Base-by-base conservation (phyloP, 1,284 basidiomycete species). In the Puccinia hordei region DNA sequence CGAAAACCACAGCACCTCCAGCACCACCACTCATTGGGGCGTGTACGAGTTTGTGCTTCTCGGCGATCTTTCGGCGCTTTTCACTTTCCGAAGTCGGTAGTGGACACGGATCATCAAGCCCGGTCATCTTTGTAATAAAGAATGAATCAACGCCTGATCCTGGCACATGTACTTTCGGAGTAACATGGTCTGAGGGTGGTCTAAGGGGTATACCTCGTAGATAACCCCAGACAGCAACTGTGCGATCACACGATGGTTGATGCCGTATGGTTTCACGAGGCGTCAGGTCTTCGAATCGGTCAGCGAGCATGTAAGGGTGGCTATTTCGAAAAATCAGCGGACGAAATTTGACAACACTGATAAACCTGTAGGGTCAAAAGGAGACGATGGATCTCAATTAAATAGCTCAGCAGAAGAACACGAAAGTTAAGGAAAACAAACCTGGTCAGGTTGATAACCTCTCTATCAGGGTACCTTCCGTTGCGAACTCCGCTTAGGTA, bases 401-500 rank as follows among this genome's bases (percentile, higher is more conserved):
- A 61, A 22, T 0, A 55, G 35, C 1, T 44, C 17, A n/a, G 38
- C 4, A n/a, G n/a, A 53, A 41, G 33, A 41, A 41, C 15, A 24
- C 10, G 5, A 53, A 6, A 55, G 12, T 51, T 35, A 2, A 19
- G 3, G 27, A 49, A 59, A 35, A 77, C 81, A n/a, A 33, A 83
- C 83, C 95, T 91, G 19, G 92, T 92, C 71, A 99, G 90, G 84
- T 99, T 98, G 84, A 95, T 90, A 83, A 98, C 95, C 87, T 99
- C 97, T 33, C 90, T 91, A 86, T 99, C 97, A 30, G 97, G 97
- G 85, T 99, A 99, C 51, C 97, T 93, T 17, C 96, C 96, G 84
- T 99, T 99, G 83, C 99, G 90, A 63, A 99, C 94, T 22, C 97
- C 97, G 0, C 94, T 96, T 68, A 99, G 91, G 86, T 98, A 98